Percentiles rank a stretch among this genome's conserved stretches.
These are phyloP conservation scores for Yamadazyma atlantica DNA, from an alignment of 1,139 yeast species.

Conservation along the genomic window DNA sequence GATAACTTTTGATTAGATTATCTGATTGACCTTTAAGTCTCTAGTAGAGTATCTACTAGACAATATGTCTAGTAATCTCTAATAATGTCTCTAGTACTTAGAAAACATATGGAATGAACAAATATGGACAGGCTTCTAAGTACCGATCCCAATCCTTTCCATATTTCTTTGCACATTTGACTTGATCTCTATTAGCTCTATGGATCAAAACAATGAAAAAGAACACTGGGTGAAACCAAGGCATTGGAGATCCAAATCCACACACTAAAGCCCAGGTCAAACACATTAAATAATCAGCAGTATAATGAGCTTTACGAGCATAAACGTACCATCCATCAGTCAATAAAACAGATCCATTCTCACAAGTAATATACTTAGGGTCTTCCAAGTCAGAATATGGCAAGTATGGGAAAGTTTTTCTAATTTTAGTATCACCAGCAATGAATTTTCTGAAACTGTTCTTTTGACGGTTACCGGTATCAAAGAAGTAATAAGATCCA, in stretches of 20 bases:
- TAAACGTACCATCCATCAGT: conserved; percentile 93
- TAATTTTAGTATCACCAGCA: conserved; percentile 71
- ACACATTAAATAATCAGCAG: conserved; percentile 89
- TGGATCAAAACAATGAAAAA: conserved; percentile 85
- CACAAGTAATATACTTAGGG: conserved; percentile 83
- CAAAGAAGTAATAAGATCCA: conserved; percentile 86
- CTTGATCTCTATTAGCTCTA: conserved; percentile 83
- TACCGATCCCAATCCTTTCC: conserved; percentile 94
- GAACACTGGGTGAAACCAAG: conserved; percentile 94
- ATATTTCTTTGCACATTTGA: conserved; percentile 81
- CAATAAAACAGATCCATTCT: conserved; percentile 77
- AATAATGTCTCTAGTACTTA: conserved; percentile 25
- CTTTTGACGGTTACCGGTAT: conserved; percentile 94
- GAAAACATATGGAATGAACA: conserved; percentile 85
- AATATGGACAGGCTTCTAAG: conserved; percentile 83
- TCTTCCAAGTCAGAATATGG: conserved; percentile 79
- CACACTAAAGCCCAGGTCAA: conserved; percentile 90
- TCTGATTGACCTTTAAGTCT: too few species aligned
- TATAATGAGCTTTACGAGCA: conserved; percentile 93
- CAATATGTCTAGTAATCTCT: too few species aligned
- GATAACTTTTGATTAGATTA: too few species aligned
- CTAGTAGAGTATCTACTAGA: too few species aligned
- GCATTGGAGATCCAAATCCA: conserved; percentile 84
- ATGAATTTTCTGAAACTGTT: conserved; percentile 85
- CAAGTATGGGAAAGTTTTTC: conserved; percentile 91